A percentile compares a stretch with the other conserved stretches of the same genome.
phyloP scores from a whole-genome alignment of 495 filamentous ascomycete species.

The Massariosphaeria phaeospora region DNA sequence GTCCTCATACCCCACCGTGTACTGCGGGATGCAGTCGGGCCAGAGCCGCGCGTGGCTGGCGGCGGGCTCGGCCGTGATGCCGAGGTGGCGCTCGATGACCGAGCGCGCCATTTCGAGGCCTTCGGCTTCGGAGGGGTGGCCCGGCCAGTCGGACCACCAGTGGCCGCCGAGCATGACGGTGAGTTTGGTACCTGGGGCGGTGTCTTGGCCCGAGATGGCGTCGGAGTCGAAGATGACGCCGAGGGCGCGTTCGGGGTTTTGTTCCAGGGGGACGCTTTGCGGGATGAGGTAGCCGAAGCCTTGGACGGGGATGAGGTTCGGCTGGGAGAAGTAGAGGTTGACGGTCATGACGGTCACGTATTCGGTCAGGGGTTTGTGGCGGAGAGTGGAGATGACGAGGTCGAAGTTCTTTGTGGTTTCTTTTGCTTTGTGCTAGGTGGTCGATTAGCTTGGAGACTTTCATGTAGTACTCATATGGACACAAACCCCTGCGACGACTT shows the following conservation, averaged over 20 bases:
- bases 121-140: slow-evolving; percentile 56
- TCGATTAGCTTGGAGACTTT: background rate
- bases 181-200: slow-evolving; percentile 68
- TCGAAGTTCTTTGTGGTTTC: slow-evolving; percentile 25
- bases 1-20: slow-evolving; percentile 66
- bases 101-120: slow-evolving; percentile 62
- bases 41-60: slow-evolving; percentile 59
- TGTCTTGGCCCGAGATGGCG: slow-evolving; percentile 46
- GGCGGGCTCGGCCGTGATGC: slow-evolving; percentile 56
- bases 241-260: slow-evolving; percentile 79
- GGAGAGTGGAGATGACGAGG: slow-evolving; percentile 24
- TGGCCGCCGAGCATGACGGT: slow-evolving; percentile 96
- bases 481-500: slow-evolving; percentile 11
- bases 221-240: slow-evolving; percentile 90
- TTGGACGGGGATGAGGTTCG: slow-evolving; percentile 55
- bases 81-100: slow-evolving; percentile 67
- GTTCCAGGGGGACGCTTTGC: slow-evolving; percentile 56
- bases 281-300: slow-evolving; percentile 94
- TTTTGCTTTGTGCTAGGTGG: slow-evolving; percentile 5
- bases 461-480: background rate
- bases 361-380: slow-evolving; percentile 41
- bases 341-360: slow-evolving; percentile 84
- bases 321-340: slow-evolving; percentile 74
- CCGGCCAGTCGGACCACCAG: slow-evolving; percentile 69
- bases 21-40: slow-evolving; percentile 82